A percentile compares a stretch with the other conserved stretches of the same genome.
These are phyloP conservation scores for Akebia trifoliata DNA, from an alignment of 164 flowering plant species.

Conservation along the genomic window DNA sequence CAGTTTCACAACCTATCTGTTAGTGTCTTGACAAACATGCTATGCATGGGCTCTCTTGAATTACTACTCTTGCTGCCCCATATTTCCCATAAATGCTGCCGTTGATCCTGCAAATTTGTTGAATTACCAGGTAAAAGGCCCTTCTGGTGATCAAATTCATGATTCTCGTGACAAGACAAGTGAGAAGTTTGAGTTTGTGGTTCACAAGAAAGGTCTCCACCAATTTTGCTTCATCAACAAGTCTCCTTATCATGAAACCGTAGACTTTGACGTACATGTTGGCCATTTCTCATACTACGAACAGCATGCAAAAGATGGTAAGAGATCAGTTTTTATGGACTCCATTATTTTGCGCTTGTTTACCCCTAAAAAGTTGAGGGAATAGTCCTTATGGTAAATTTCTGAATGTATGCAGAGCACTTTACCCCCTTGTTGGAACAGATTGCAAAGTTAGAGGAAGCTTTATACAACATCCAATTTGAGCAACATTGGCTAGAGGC, in stretches of 20 bases:
- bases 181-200: constrained; percentile 78
- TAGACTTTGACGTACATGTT: constrained; percentile 56
- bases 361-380: not conserved
- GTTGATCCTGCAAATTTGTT: constrained; percentile 4
- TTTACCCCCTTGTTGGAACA: constrained; percentile 79
- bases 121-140: constrained; percentile 78
- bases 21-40: too few relatives aligned
- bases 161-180: constrained; percentile 74
- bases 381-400: not conserved
- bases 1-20: too few relatives aligned
- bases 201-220: constrained; percentile 66
- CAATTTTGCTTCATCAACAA: constrained; percentile 76
- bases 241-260: constrained; percentile 60
- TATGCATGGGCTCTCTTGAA: too few relatives aligned
- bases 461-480: constrained; percentile 87
- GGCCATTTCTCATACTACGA: constrained; percentile 46
- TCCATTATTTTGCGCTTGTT: not conserved
- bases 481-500: constrained; percentile 99
- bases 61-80: not conserved
- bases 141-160: constrained; percentile 75
- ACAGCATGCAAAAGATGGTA: constrained; percentile 70
- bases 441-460: constrained; percentile 77
- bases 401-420: constrained; percentile 60
- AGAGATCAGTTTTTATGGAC: constrained; percentile 6
- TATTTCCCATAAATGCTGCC: not conserved